Evolutionary conservation across 1,139 yeast genomes (phyloP).

Genomic region (Suhomyces terraborum): DNA sequence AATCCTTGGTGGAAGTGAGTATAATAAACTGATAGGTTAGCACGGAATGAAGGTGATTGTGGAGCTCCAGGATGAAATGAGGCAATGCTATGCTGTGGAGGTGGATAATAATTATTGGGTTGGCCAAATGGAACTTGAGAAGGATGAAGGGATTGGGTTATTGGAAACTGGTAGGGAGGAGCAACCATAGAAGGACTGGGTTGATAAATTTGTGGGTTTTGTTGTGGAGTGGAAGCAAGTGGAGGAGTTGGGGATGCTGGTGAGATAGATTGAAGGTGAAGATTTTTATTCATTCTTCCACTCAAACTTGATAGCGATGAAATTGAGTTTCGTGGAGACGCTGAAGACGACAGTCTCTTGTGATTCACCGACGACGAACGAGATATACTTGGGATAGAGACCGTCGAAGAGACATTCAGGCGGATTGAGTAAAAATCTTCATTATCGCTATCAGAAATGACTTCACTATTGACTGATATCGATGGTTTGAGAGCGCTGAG

Average conservation of each 20-base stretch:
- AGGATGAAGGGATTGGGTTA: background rate
- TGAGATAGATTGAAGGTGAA: constrained; percentile 16
- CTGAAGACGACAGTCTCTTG: constrained; percentile 23
- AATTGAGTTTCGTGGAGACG: constrained; percentile 51
- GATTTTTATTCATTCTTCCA: constrained; percentile 40
- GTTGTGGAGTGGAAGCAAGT: background rate
- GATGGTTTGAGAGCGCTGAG: constrained; percentile 35
- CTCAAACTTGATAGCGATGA: constrained; percentile 48
- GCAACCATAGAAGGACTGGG: constrained; percentile 2
- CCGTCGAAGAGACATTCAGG: constrained; percentile 15
- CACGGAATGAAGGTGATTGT: constrained; percentile 7
- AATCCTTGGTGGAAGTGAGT: constrained; percentile 54
- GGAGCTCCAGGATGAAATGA: constrained; percentile 7
- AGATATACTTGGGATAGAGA: constrained; percentile 7
- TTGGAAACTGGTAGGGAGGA: constrained; percentile 4
- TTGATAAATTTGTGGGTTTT: background rate
- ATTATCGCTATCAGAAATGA: constrained; percentile 37
- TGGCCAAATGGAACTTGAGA: constrained; percentile 1
- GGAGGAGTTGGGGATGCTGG: constrained; percentile 2
- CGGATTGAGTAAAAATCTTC: constrained; percentile 43
- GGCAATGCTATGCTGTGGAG: constrained; percentile 1
- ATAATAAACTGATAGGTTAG: constrained; percentile 46
- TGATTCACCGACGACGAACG: constrained; percentile 11
- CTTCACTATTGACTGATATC: constrained; percentile 25
- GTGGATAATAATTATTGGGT: constrained; percentile 1